Percentiles rank a stretch among this genome's conserved stretches.
Evolutionary conservation across 805 yeast species (phyloP).

Genomic region (Cyberlindnera misumaiensis): DNA sequence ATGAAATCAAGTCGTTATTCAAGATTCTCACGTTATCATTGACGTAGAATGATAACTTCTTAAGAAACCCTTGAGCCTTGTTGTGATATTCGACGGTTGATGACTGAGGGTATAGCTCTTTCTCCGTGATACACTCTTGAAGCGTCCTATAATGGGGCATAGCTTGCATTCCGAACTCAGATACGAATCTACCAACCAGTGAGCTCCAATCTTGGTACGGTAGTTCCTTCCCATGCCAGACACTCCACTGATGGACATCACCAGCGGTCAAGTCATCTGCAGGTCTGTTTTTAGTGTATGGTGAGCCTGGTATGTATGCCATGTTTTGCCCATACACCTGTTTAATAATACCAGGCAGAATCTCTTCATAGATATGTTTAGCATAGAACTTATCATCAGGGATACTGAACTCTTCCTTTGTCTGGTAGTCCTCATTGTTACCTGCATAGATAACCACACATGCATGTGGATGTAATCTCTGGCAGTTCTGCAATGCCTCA

Average conservation of each 20-base stretch:
- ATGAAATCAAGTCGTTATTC: constrained; percentile 30
- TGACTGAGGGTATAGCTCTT: constrained; percentile 39
- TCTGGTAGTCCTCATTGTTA: constrained; percentile 17
- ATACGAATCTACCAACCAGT: constrained; percentile 41
- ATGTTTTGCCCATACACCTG: constrained; percentile 41
- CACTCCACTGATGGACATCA: constrained; percentile 51
- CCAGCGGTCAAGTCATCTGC: constrained; percentile 36
- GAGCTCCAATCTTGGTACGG: constrained; percentile 42
- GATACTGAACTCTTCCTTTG: constrained; percentile 8
- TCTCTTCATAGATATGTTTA: constrained; percentile 10
- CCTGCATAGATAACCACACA: constrained; percentile 25
- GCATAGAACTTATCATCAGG: constrained; percentile 14
- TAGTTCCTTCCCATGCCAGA: constrained; percentile 48
- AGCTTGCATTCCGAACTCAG: constrained; percentile 50
- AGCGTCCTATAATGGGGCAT: constrained; percentile 34
- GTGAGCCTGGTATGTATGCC: constrained; percentile 37
- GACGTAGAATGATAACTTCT: constrained; percentile 39
- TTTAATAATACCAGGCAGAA: constrained; percentile 34
- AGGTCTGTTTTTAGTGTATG: constrained; percentile 36
- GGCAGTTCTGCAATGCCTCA: constrained; percentile 35
- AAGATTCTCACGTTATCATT: constrained; percentile 36
- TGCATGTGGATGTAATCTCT: constrained; percentile 34
- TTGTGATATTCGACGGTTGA: constrained; percentile 39
- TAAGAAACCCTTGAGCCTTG: constrained; percentile 41
- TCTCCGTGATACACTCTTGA: constrained; percentile 30